Percentiles rank a stretch among this genome's conserved stretches.
These are phyloP conservation scores for Xylaria acuta DNA, from an alignment of 495 filamentous ascomycete species.

Conservation along the genomic window DNA sequence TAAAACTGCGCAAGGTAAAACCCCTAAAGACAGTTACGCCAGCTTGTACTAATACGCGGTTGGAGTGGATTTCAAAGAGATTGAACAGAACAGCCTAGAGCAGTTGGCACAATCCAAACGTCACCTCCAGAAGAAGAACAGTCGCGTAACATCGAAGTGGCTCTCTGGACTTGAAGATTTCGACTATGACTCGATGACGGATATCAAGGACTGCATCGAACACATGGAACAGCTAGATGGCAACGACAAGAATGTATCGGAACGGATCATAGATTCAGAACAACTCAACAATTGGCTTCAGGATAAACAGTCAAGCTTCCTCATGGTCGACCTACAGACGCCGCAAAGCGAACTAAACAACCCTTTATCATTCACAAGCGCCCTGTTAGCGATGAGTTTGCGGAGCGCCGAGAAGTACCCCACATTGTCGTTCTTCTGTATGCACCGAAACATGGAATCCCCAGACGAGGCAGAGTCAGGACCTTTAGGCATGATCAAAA, in stretches of 20 bases:
- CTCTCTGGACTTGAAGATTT: neutral
- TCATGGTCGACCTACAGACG: constrained; percentile 3
- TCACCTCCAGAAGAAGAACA: neutral
- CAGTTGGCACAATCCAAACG: neutral
- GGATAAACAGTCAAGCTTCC: neutral
- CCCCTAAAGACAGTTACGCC: neutral
- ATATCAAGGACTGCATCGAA: neutral
- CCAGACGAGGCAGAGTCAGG: neutral
- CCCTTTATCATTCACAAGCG: constrained; percentile 3
- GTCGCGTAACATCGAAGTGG: neutral
- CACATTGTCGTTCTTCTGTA: neutral
- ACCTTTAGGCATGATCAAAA: constrained; percentile 1
- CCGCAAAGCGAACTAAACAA: neutral
- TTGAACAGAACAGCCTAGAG: neutral
- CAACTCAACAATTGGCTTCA: neutral
- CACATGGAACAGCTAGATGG: neutral
- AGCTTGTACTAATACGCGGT: neutral
- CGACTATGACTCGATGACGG: neutral
- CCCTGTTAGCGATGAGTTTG: neutral
- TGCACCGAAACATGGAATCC: neutral
- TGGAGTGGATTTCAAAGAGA: constrained; percentile 3
- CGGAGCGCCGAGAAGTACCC: neutral
- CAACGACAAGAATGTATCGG: neutral
- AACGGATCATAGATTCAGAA: neutral
- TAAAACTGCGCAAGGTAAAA: neutral